Percentiles rank a stretch among this genome's conserved stretches.
phyloP scores from a whole-genome alignment of 495 filamentous ascomycete species.

The Aspergillus conjunctus region DNA sequence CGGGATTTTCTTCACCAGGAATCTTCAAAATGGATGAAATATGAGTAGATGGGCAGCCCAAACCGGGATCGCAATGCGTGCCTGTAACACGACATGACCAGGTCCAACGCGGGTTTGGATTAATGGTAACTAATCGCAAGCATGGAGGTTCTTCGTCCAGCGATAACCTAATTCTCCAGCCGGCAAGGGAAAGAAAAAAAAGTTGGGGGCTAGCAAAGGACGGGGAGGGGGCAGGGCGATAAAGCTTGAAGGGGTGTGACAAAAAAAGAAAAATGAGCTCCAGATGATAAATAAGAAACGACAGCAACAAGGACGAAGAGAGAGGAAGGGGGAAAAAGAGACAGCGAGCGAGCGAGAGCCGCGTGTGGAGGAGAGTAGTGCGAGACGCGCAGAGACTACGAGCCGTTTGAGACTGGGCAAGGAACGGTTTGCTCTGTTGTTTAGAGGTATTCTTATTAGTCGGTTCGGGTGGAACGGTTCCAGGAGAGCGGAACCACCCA shows the following conservation, averaged over 20 bases:
- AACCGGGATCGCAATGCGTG: constrained; percentile 33
- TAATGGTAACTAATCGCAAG: constrained; percentile 15
- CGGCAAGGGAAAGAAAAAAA: background rate
- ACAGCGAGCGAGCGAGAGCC: constrained; percentile 6
- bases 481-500: constrained; percentile 19
- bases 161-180: constrained; percentile 13
- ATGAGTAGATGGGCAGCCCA: constrained; percentile 29
- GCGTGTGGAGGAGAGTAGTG: constrained; percentile 12
- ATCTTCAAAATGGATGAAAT: constrained; percentile 16
- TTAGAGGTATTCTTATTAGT: background rate
- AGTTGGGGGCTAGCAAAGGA: constrained; percentile 7
- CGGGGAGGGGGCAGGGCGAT: background rate
- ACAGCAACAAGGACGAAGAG: background rate
- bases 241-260: background rate
- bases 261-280: constrained; percentile 2
- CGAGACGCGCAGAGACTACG: constrained; percentile 7
- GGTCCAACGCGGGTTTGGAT: constrained; percentile 11
- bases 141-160: constrained; percentile 19
- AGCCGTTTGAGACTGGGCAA: constrained; percentile 5
- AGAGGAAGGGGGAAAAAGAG: background rate
- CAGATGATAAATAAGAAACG: constrained; percentile 9
- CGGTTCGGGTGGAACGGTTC: constrained; percentile 13
- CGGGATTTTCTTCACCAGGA: constrained; percentile 12
- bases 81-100: constrained; percentile 40
- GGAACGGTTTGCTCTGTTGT: constrained; percentile 12